Base-by-base conservation (phyloP, 306 rosid genomes). In the Adenanthera pavonina region DNA sequence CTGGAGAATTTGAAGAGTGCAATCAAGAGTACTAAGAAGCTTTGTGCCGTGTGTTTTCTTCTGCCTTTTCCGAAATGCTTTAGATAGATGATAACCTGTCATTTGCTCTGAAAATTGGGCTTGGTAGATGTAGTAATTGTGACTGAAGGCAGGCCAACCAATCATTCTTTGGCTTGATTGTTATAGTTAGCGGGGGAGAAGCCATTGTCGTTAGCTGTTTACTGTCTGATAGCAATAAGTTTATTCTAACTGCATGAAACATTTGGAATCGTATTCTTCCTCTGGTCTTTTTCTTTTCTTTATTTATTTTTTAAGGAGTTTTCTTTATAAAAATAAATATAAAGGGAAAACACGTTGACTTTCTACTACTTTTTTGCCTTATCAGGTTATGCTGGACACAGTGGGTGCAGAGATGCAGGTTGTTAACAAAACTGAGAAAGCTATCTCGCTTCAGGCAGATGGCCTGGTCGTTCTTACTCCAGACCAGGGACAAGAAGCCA, bases 361-460 rank as follows among this genome's bases (percentile, higher is more conserved):
- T 15, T 70, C 53, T 76, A 47, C 57, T 81, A 36, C 70, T 57
- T 12, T 68, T 10, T 73, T 56, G 78, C 14, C 35, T 54, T 53
- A 77, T 51, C 87, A 92, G 95, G 97, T 91, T 67, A 93, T 93
- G 97, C 74, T 93, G 86, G 97, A 93, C 85, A 93, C 97, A 0
- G 97, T 88, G 52, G 97, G 97, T 20, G 87, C 97, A 53, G 97
- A 93, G 88, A 72, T 93, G 92, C 97, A 93, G 87, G 97, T 91
- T 77, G 87, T 90, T 40, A 93, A 93, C 86, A 89, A 79, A 75
- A 84, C 80, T 6, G 96, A 84, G 92, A 91, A 83, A 9, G 47
- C 94, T n/a, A 91, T 93, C 78, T 84, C 94, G 9, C 97, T 91
- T 75, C 69, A 72, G 83, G 89, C 70, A 30, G 93, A 90, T 81